phyloP scores from a whole-genome alignment of 2,329 filamentous ascomycete genomes.

The Chaetoscypha palmicola region DNA sequence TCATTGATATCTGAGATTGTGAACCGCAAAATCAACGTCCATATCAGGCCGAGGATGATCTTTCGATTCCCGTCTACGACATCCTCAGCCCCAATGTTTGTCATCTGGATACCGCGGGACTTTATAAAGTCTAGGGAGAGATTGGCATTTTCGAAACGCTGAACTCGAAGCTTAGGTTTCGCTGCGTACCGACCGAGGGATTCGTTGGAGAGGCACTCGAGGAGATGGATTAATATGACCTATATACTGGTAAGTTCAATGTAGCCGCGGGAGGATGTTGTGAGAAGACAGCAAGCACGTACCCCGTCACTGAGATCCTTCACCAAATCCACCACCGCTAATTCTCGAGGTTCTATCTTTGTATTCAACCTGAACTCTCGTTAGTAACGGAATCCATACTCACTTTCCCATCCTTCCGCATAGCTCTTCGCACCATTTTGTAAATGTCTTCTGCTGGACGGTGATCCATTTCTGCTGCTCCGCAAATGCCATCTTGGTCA shows the following conservation, averaged over 20 bases:
- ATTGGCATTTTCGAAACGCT: conserved; percentile 98
- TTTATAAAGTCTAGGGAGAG: conserved; percentile 91
- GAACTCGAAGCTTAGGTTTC: conserved; percentile 90
- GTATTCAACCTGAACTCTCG: conserved; percentile 71
- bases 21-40: conserved; percentile 95
- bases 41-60: conserved; percentile 94
- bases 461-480: conserved; percentile 63
- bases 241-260: too few relatives aligned
- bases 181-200: conserved; percentile 95
- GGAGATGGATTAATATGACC: conserved; percentile 92
- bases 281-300: too few relatives aligned
- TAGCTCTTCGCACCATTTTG: conserved; percentile 65
- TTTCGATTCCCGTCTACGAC: conserved; percentile 97
- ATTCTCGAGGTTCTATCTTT: conserved; percentile 71
- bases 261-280: too few relatives aligned
- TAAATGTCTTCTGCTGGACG: conserved; percentile 98
- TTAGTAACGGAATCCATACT: conserved; percentile 7
- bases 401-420: conserved; percentile 1
- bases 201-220: conserved; percentile 91
- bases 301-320: conserved; percentile 89
- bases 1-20: conserved; percentile 99
- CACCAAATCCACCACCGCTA: conserved; percentile 82
- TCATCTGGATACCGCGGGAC: conserved; percentile 87
- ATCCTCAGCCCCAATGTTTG: conserved; percentile 96
- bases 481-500: conserved; percentile 53